phyloP scores from a whole-genome alignment of 176 grass and related monocot species.

The Tillandsia fasciculata region DNA sequence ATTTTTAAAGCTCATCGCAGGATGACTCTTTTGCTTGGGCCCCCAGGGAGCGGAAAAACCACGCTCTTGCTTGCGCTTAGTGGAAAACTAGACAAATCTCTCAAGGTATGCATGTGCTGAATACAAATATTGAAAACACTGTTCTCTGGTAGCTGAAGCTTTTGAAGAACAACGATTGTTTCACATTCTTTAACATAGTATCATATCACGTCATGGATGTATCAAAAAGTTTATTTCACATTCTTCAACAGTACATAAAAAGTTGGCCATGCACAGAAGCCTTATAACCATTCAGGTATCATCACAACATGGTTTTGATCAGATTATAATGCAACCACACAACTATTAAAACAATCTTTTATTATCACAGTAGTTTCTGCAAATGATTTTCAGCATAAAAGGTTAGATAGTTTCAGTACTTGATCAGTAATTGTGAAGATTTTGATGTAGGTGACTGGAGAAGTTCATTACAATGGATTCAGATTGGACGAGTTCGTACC shows the following conservation, averaged over 20 bases:
- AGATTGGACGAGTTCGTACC: constrained; percentile 47
- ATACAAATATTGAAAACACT: neutral
- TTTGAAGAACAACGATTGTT: no score
- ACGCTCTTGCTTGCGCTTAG: constrained; percentile 58
- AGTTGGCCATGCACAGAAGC: no score
- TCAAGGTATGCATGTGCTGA: constrained; percentile 25
- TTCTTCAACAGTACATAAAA: no score
- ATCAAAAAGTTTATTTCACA: no score
- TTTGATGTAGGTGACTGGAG: constrained; percentile 33
- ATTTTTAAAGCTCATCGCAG: constrained; percentile 15
- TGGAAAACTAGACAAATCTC: constrained; percentile 49
- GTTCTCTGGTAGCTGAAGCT: no score
- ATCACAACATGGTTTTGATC: no score
- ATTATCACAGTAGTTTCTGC: no score
- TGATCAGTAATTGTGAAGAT: neutral
- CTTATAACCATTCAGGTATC: no score
- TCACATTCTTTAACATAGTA: no score
- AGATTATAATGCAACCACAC: no score
- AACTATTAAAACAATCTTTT: no score
- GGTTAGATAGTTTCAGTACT: neutral
- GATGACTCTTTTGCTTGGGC: constrained; percentile 74
- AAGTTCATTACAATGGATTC: constrained; percentile 49
- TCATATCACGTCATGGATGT: no score
- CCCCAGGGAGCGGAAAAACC: constrained; percentile 72
- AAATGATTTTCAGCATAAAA: neutral